A percentile compares a stretch with the other conserved stretches of the same genome.
phyloP scores from a whole-genome alignment of 306 rosid genomes.

The Leucaena leucocephala region DNA sequence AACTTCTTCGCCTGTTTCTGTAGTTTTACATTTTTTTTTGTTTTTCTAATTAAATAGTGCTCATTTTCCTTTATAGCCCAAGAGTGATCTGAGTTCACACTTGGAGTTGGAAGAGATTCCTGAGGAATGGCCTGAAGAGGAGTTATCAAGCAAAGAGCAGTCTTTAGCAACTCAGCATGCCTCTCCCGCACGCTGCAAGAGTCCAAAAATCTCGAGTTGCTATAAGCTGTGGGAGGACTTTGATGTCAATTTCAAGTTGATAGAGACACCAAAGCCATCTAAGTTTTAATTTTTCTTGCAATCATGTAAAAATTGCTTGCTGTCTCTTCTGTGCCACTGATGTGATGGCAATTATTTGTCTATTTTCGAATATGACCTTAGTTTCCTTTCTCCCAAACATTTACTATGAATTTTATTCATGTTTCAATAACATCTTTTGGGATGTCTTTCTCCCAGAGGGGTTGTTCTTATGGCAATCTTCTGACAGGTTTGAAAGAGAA shows the following conservation, averaged over 20 bases:
- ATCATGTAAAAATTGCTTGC: background rate
- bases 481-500: background rate
- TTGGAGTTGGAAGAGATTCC: constrained; percentile 51
- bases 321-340: constrained; percentile 32
- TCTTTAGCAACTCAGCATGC: constrained; percentile 26
- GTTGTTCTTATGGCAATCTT: background rate
- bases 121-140: constrained; percentile 46
- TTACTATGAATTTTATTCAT: background rate
- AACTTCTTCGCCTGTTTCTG: background rate
- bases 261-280: constrained; percentile 46
- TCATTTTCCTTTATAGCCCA: constrained; percentile 32
- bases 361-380: constrained; percentile 9
- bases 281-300: constrained; percentile 20
- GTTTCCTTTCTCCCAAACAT: background rate
- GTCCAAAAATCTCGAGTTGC: constrained; percentile 45
- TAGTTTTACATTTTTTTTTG: background rate
- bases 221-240: constrained; percentile 43
- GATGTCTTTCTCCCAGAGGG: background rate
- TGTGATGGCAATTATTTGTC: constrained; percentile 35
- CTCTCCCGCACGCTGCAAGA: constrained; percentile 50
- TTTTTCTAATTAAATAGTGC: background rate
- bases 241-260: constrained; percentile 53
- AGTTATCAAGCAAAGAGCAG: constrained; percentile 26
- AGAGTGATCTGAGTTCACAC: constrained; percentile 16
- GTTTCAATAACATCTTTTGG: background rate